These are phyloP conservation scores for Schwanniomyces pseudopolymorphus DNA, from an alignment of 805 yeast genomes.

Conservation along the genomic window DNA sequence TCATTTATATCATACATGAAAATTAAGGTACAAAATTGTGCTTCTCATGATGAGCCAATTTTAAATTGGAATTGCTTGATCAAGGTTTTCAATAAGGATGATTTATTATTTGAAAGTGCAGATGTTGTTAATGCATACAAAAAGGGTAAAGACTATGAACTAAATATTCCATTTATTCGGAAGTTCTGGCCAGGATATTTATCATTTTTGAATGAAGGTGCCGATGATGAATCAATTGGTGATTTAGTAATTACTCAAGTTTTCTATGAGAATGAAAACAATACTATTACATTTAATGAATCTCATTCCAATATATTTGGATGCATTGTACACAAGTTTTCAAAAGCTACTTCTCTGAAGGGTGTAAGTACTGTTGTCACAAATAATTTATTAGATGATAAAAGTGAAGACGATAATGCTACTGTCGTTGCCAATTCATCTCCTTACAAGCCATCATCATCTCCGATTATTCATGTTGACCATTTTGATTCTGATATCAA, in stretches of 20 bases:
- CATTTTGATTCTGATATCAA: neutral
- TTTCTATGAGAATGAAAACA: slow-evolving; percentile 21
- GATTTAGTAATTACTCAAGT: slow-evolving; percentile 30
- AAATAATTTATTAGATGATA: slow-evolving; percentile 8
- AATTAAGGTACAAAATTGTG: slow-evolving; percentile 11
- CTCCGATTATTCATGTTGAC: slow-evolving; percentile 3
- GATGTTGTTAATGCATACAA: slow-evolving; percentile 35
- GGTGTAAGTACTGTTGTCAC: slow-evolving; percentile 11
- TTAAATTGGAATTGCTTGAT: slow-evolving; percentile 29
- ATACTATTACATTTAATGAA: slow-evolving; percentile 5
- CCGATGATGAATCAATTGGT: slow-evolving; percentile 12
- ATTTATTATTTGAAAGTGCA: slow-evolving; percentile 18
- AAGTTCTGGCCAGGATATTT: slow-evolving; percentile 41
- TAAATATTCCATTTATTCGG: slow-evolving; percentile 37
- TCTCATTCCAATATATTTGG: slow-evolving; percentile 15
- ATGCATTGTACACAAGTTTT: slow-evolving; percentile 25
- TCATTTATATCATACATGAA: slow-evolving; percentile 23
- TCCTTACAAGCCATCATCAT: slow-evolving; percentile 26
- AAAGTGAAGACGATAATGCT: slow-evolving; percentile 31
- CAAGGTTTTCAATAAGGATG: slow-evolving; percentile 21
- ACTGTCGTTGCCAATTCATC: slow-evolving; percentile 43
- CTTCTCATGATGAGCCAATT: slow-evolving; percentile 5
- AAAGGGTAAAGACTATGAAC: slow-evolving; percentile 15
- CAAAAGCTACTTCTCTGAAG: slow-evolving; percentile 4
- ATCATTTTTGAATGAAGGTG: slow-evolving; percentile 33